Percentiles rank a stretch among this genome's conserved stretches.
These are phyloP conservation scores for Plasmodium adleri DNA, from an alignment of 169 alveolate genomes.

Conservation along the genomic window DNA sequence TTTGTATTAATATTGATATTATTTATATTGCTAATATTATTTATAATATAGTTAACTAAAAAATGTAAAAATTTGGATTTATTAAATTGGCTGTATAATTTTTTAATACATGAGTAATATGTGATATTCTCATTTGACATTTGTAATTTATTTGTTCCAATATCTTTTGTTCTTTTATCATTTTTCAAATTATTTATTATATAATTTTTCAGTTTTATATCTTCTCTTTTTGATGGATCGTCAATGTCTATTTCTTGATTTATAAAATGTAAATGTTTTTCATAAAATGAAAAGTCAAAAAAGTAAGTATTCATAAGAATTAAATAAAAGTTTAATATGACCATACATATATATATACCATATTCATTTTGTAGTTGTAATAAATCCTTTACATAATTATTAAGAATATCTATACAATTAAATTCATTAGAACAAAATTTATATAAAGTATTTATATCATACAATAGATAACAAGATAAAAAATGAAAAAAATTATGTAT, in stretches of 20 bases:
- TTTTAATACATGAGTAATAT: conserved; percentile 48
- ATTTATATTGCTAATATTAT: conserved; percentile 11
- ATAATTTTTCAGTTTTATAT: not conserved
- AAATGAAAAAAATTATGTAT: conserved; percentile 52
- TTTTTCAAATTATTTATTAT: conserved; percentile 2
- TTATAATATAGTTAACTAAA: conserved; percentile 40
- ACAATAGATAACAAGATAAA: conserved; percentile 43
- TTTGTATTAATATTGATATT: not conserved
- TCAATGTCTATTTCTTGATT: not conserved
- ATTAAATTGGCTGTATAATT: conserved; percentile 34
- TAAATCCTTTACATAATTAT: conserved; percentile 29
- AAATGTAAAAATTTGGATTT: conserved; percentile 40
- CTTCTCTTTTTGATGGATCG: not conserved
- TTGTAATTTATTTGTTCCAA: not conserved
- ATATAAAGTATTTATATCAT: conserved; percentile 32
- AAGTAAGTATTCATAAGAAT: conserved; percentile 40
- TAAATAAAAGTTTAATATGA: conserved; percentile 53
- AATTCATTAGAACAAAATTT: conserved; percentile 52
- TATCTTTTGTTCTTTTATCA: not conserved
- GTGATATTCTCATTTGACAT: conserved; percentile 8
- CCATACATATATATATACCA: conserved; percentile 34
- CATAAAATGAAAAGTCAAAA: conserved; percentile 63
- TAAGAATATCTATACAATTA: conserved; percentile 41
- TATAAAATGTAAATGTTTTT: conserved; percentile 12
- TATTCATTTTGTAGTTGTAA: conserved; percentile 8